Evolutionary conservation across 176 grass and related monocot species (phyloP), one percentile per base, ranked within the genome.

Genomic region (Secale cereale): DNA sequence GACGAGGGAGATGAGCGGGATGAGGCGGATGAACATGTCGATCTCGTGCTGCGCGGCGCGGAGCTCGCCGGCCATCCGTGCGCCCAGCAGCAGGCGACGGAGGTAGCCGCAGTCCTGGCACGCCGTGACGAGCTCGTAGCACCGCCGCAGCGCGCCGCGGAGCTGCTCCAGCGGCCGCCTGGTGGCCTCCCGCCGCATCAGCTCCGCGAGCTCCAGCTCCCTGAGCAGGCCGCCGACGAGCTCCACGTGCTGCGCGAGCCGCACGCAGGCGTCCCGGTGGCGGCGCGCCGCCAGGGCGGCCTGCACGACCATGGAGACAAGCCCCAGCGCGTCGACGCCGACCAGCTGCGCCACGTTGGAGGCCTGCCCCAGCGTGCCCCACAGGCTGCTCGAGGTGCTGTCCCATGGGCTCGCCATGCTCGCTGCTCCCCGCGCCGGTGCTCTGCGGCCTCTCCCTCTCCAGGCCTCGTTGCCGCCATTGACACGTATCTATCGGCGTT

Each of bases 251-350:
- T 91, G 86, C 6, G 78, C 92, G 64, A 94, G 80, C 12, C 50
- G 79, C 20, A 82, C 56, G 79, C 92, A 94, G 60, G 86, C 84
- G 73, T 87, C 86, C 2, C 86, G 81, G 79, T 94, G 86, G 56
- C 82, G 88, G 29, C 89, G 89, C 66, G 92, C 89, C 9, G 26
- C 78, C 45, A 91, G 83, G 8, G 92, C 89, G n/a, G 83, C 86
- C 81, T 94, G 92, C 37, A 84, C 88, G 2, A 94, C 86, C 83
- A 94, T 90, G 36, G 88, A 88, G 48, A 86, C 88, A 23, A 94
- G 88, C 78, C 89, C 88, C 17, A 94, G 28, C 19, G 92, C 88
- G 72, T 94, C 89, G 3, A 94, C 82, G 66, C 92, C 89, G 1
- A 85, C 89, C n/a, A 94, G 68, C 61, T 90, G 88, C 48, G 78